A percentile compares a stretch with the other conserved stretches of the same genome.
These are phyloP conservation scores for Aspergillaceae sp. DNA, from an alignment of 2,329 filamentous ascomycete genomes.

Conservation along the genomic window DNA sequence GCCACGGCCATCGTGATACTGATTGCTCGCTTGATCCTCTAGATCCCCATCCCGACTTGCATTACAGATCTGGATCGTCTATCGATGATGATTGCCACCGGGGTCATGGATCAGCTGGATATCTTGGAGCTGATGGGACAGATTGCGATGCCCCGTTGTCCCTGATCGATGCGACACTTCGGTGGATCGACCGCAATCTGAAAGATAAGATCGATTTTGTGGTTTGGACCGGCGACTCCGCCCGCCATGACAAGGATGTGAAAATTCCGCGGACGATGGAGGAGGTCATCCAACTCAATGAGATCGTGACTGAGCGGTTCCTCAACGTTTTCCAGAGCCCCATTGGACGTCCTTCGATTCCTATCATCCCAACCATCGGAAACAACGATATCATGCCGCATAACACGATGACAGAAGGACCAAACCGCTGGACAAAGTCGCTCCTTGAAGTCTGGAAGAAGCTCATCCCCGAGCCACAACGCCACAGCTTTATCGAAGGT, in stretches of 20 bases:
- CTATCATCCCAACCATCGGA: constrained; percentile 81
- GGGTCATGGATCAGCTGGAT: constrained; percentile 65
- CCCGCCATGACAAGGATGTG: constrained; percentile 82
- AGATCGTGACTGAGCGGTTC: constrained; percentile 67
- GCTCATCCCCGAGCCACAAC: constrained; percentile 88
- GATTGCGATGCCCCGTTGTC: constrained; percentile 79
- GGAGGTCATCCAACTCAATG: constrained; percentile 72
- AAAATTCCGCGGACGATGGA: constrained; percentile 62
- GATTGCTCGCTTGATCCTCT: background rate
- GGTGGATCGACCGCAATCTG: constrained; percentile 74
- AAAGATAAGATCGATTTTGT: constrained; percentile 79
- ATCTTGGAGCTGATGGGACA: constrained; percentile 75
- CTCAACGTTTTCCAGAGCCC: constrained; percentile 58
- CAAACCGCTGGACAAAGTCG: constrained; percentile 73
- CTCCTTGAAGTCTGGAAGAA: constrained; percentile 72
- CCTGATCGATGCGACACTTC: constrained; percentile 79
- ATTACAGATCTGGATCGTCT: constrained; percentile 72
- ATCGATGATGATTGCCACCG: constrained; percentile 71
- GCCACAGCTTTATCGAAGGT: constrained; percentile 81
- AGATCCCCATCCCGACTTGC: constrained; percentile 89
- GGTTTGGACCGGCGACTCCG: constrained; percentile 86
- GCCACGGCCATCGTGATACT: background rate
- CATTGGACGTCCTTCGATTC: constrained; percentile 57
- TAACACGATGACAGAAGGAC: constrained; percentile 80
- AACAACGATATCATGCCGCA: constrained; percentile 98